Evolutionary conservation across 768 basidiomycete genomes (phyloP).

Genomic region (Leccinum arenicola): DNA sequence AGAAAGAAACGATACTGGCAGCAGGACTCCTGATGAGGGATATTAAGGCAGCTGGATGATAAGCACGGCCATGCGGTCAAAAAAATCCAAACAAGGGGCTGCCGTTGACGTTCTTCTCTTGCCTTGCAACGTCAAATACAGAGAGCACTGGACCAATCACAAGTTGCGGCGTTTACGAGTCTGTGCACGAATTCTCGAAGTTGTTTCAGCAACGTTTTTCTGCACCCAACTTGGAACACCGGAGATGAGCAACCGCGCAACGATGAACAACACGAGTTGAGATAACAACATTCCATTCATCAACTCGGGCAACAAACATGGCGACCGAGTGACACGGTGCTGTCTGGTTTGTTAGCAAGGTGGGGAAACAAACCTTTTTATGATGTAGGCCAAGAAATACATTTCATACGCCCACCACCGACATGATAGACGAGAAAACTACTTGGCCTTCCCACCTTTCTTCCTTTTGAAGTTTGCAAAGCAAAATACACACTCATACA

Average conservation of each 20-base stretch:
- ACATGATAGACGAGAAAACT: slow-evolving; percentile 23
- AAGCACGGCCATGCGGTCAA: slow-evolving; percentile 27
- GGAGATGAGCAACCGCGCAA: slow-evolving; percentile 26
- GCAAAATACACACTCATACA: slow-evolving; percentile 7
- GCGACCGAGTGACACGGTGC: slow-evolving; percentile 20
- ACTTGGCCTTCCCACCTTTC: slow-evolving; percentile 26
- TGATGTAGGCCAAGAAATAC: slow-evolving; percentile 21
- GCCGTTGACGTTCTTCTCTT: slow-evolving; percentile 26
- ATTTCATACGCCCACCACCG: slow-evolving; percentile 20
- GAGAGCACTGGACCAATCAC: slow-evolving; percentile 25
- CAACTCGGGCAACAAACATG: slow-evolving; percentile 17
- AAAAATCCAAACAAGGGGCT: slow-evolving; percentile 24
- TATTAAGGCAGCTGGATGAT: slow-evolving; percentile 30
- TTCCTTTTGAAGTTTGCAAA: slow-evolving; percentile 14
- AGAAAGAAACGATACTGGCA: slow-evolving; percentile 7
- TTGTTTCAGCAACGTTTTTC: slow-evolving; percentile 26
- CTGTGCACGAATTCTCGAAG: slow-evolving; percentile 28
- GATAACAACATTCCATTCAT: slow-evolving; percentile 21
- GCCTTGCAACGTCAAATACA: slow-evolving; percentile 29
- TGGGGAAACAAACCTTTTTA: slow-evolving; percentile 29
- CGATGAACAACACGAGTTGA: slow-evolving; percentile 18
- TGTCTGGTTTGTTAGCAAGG: slow-evolving; percentile 25
- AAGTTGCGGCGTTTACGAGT: slow-evolving; percentile 24
- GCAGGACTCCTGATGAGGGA: slow-evolving; percentile 15
- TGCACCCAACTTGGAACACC: slow-evolving; percentile 18